phyloP scores from a whole-genome alignment of 2,329 filamentous ascomycete genomes.

The Ramularia endophylla region DNA sequence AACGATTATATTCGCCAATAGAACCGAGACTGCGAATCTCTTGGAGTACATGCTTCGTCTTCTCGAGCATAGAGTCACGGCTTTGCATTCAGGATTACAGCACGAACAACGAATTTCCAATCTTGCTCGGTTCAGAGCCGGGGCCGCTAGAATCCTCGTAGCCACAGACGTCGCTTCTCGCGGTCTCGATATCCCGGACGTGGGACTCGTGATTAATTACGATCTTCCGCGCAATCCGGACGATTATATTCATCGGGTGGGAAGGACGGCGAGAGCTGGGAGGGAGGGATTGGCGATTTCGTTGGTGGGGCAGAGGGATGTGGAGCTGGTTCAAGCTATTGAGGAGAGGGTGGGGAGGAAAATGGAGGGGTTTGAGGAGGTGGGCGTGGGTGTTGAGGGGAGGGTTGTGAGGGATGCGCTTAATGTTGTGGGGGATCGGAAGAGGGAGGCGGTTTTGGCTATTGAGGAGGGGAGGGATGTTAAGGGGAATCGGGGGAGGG shows the following conservation, averaged over 20 bases:
- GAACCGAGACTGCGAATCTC: constrained; percentile 79
- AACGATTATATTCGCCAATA: constrained; percentile 91
- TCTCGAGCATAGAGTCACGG: constrained; percentile 83
- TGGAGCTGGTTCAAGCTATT: constrained; percentile 83
- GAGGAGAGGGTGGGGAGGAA: constrained; percentile 73
- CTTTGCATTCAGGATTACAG: constrained; percentile 79
- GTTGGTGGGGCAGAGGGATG: constrained; percentile 87
- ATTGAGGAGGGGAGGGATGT: constrained; percentile 92
- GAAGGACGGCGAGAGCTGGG: constrained; percentile 89
- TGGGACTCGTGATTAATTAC: constrained; percentile 87
- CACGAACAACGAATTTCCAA: constrained; percentile 84
- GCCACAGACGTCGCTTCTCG: constrained; percentile 92
- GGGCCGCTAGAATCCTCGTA: constrained; percentile 81
- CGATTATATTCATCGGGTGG: constrained; percentile 95
- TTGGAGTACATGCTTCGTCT: constrained; percentile 82
- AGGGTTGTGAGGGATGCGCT: constrained; percentile 78
- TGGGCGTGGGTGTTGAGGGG: constrained; percentile 90
- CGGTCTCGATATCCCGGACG: constrained; percentile 91
- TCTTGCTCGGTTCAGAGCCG: constrained; percentile 82
- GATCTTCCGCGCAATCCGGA: constrained; percentile 94
- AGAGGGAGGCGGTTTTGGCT: constrained; percentile 82
- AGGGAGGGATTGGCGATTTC: constrained; percentile 76
- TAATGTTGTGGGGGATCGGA: constrained; percentile 91
- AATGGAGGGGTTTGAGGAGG: constrained; percentile 80
- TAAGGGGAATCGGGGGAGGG: constrained; percentile 61